Conservation (phyloP, 208 protist species). For the Wallacemonas sp. region DNA sequence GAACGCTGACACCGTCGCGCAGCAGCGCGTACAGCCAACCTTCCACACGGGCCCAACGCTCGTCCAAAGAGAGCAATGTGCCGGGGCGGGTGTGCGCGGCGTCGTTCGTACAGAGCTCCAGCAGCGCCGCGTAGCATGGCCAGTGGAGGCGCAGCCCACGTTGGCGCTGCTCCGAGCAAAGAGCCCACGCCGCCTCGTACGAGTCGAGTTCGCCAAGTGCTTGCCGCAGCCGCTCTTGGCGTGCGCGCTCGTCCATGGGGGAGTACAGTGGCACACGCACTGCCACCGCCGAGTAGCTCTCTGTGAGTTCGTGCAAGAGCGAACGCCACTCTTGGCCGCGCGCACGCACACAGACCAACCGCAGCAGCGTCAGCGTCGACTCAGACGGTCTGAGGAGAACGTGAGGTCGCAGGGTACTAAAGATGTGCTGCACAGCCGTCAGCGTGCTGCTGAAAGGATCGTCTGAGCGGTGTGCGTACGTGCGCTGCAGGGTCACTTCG, state of each 20-base stretch:
- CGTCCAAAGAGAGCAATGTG: background rate
- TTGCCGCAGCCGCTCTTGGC: constrained; percentile 5
- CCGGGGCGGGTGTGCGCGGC: background rate
- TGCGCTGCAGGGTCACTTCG: background rate
- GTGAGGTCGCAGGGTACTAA: background rate
- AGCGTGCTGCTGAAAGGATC: no score
- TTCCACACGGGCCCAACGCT: background rate
- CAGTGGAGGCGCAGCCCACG: constrained; percentile 20
- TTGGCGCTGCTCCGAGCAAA: constrained; percentile 15
- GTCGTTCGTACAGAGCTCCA: background rate
- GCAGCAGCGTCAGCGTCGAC: constrained; percentile 10
- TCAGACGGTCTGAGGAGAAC: constrained; percentile 10
- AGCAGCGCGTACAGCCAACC: background rate
- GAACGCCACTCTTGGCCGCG: constrained; percentile 12
- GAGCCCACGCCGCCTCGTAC: constrained; percentile 13
- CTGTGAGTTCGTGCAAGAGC: constrained; percentile 19
- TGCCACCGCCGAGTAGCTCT: constrained; percentile 2
- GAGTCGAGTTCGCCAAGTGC: constrained; percentile 5
- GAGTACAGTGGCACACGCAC: constrained; percentile 13
- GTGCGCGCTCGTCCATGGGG: constrained; percentile 4
- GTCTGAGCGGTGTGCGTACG: no score
- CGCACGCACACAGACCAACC: constrained; percentile 3
- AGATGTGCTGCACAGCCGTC: background rate
- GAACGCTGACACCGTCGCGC: background rate
- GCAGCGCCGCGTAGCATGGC: constrained; percentile 19